Base-by-base conservation (phyloP, 1,284 basidiomycete species). In the Termitomyces sp. region DNA sequence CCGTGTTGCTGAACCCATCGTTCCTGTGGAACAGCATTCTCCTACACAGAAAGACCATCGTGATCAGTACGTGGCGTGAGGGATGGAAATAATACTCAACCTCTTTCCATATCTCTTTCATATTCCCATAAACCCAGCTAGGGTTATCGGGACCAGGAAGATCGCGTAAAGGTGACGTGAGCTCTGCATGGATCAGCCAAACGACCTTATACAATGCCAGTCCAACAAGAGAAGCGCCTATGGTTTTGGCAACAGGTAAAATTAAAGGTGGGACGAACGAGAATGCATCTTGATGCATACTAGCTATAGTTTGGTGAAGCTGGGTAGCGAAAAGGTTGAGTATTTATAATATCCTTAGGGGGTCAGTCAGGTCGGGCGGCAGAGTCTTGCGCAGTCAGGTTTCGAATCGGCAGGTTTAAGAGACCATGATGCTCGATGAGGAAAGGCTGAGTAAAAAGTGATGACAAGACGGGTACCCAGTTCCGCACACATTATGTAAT, bases 1-100 rank as follows among this genome's bases (percentile, higher is more conserved):
- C 86, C 84, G 57, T 83, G 82, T 55, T 80, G 57, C 38, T 70
- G 60, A 1, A 73, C 63, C 85, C 86, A 88, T 60, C 74, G 60
- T 47, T 82, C 77, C 30, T 79, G 73, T 14, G 76, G 56, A 0
- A 68, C 68, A 3, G 66, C 68, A 55, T 67, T 68, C 45, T 74
- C 69, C 73, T 75, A 42, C 0, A 43, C 42, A 16, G 46, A 21
- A 44, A 35, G 16, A n/a, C 37, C 35, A 35, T 49, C 18, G 24
- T 38, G 8, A 46, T 53, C 31, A 62, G 48, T 31, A 5, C 71
- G 66, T 3, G 79, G 61, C 18, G 65, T 46, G 21, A 24, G 5
- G 21, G 0, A 77, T 77, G 31, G 5, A 43, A 21, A 24, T 21
- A 11, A 10, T 35, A 10, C 72, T 50, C 54, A 5, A 79, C 74